Conservation (phyloP, 352 stramenopile genomes). For the Globisporangium solare region DNA sequence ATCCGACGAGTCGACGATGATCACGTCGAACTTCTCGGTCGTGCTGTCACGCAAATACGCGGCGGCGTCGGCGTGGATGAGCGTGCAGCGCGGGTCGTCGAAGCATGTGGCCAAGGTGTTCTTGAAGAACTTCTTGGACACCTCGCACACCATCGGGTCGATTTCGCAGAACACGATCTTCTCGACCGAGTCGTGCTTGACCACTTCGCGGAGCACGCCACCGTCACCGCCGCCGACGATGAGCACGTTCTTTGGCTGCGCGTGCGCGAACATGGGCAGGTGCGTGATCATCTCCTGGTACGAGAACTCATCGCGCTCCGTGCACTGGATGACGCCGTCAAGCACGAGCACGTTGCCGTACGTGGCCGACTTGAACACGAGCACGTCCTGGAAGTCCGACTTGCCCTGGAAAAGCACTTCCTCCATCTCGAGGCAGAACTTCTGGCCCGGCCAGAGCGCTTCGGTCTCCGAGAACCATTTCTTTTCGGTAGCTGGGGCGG, state of each 20-base stretch:
- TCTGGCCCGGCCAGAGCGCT: constrained; percentile 92
- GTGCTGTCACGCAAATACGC: constrained; percentile 85
- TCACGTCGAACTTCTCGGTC: constrained; percentile 91
- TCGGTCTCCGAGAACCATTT: constrained; percentile 96
- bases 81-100: constrained; percentile 93
- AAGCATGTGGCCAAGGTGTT: constrained; percentile 91
- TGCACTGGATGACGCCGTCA: constrained; percentile 99
- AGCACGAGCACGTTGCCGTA: constrained; percentile 98
- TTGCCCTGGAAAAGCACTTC: constrained; percentile 94
- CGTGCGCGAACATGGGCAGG: constrained; percentile 95
- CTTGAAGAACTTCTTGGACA: constrained; percentile 93
- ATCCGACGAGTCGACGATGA: constrained; percentile 97
- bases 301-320: constrained; percentile 97
- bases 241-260: constrained; percentile 93
- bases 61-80: constrained; percentile 91
- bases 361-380: constrained; percentile 98
- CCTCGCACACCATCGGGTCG: constrained; percentile 96
- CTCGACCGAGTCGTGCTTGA: constrained; percentile 92
- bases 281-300: constrained; percentile 99
- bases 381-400: constrained; percentile 97
- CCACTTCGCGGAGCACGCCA: constrained; percentile 96
- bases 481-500: constrained; percentile 28
- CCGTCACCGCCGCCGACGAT: constrained; percentile 98
- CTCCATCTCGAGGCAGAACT: constrained; percentile 92
- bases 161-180: constrained; percentile 99